A percentile compares a stretch with the other conserved stretches of the same genome.
phyloP scores from a whole-genome alignment of 2,329 filamentous ascomycete species.

The Arthrobotrys pseudoclavata region DNA sequence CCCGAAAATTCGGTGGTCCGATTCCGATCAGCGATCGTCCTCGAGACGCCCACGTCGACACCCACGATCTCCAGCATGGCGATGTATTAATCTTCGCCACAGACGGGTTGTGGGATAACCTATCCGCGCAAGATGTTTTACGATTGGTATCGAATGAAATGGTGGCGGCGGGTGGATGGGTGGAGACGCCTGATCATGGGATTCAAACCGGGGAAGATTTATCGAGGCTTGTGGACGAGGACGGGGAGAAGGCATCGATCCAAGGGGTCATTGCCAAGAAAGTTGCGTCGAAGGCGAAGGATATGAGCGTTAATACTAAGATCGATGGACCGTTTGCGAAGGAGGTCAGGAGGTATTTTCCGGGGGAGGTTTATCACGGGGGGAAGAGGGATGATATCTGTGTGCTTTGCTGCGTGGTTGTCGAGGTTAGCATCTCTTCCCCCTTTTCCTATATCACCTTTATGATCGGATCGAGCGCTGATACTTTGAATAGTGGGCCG shows the following conservation, averaged over 20 bases:
- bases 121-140: conserved; percentile 90
- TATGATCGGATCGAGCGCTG: neutral
- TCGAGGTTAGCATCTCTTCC: conserved; percentile 71
- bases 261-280: conserved; percentile 83
- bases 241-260: conserved; percentile 67
- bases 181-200: conserved; percentile 71
- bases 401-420: conserved; percentile 82
- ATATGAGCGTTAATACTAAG: conserved; percentile 83
- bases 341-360: conserved; percentile 89
- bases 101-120: conserved; percentile 95
- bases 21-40: conserved; percentile 85
- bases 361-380: conserved; percentile 86
- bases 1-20: conserved; percentile 82
- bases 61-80: conserved; percentile 83
- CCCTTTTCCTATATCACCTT: neutral
- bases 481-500: conserved; percentile 26
- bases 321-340: conserved; percentile 94
- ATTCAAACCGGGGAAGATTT: conserved; percentile 76
- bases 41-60: conserved; percentile 83
- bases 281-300: conserved; percentile 85
- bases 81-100: conserved; percentile 95
- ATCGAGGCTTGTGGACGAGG: conserved; percentile 63
- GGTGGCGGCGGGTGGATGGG: conserved; percentile 81
- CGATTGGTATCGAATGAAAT: conserved; percentile 83
- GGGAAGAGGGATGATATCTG: conserved; percentile 98